Conservation (phyloP, 129 eudicot genomes). For the Logfia minima region DNA sequence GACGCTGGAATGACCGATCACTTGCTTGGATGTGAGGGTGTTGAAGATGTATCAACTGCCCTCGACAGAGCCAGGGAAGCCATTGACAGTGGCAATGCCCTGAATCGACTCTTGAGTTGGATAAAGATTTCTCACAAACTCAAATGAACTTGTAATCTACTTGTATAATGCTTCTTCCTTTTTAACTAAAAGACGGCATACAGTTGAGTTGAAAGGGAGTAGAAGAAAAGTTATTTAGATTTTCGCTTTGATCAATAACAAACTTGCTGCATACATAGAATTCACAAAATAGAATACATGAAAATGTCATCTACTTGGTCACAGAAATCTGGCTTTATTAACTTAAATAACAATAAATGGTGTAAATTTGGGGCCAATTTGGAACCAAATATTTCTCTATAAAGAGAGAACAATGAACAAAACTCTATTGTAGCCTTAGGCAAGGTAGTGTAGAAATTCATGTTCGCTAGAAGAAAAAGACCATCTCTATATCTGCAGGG, state of each 20-base stretch:
- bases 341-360: constrained; percentile 7
- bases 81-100: constrained; percentile 88
- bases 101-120: constrained; percentile 63
- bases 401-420: neutral
- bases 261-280: neutral
- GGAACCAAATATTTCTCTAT: constrained; percentile 31
- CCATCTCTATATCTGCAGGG: constrained; percentile 60
- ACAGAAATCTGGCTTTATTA: constrained; percentile 18
- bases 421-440: neutral
- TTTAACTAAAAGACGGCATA: constrained; percentile 7
- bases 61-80: constrained; percentile 91
- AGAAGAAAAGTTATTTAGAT: neutral
- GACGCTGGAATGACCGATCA: constrained; percentile 94
- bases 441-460: neutral
- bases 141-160: constrained; percentile 19
- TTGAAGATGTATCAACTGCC: constrained; percentile 70
- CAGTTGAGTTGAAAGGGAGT: constrained; percentile 4
- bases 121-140: constrained; percentile 72
- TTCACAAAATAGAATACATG: constrained; percentile 18
- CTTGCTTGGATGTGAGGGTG: constrained; percentile 87
- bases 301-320: constrained; percentile 10
- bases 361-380: constrained; percentile 18
- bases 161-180: constrained; percentile 3
- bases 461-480: neutral
- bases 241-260: neutral